These are phyloP conservation scores for Blastobotrys parvus DNA, from an alignment of 805 yeast species.

Conservation along the genomic window DNA sequence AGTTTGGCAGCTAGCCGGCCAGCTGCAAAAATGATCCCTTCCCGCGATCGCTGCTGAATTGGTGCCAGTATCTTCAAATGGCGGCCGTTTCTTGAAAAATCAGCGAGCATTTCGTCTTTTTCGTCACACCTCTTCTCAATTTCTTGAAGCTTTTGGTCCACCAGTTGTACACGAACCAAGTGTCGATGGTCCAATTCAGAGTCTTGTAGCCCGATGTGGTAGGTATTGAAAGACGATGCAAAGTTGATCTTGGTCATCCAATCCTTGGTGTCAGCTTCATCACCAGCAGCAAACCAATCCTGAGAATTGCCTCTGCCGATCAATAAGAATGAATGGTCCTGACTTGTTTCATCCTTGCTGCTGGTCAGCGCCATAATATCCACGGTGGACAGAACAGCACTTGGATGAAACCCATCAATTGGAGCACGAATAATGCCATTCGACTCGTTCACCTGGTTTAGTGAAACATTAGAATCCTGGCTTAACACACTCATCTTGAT, in stretches of 20 bases:
- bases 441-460: not conserved
- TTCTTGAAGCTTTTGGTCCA: conserved; percentile 27
- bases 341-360: conserved; percentile 7
- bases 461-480: conserved; percentile 3
- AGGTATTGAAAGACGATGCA: conserved; percentile 40
- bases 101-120: conserved; percentile 29
- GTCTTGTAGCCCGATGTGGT: conserved; percentile 25
- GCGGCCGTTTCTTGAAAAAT: conserved; percentile 29
- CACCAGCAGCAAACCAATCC: conserved; percentile 35
- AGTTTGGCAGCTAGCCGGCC: conserved; percentile 43
- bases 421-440: conserved; percentile 25
- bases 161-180: not conserved
- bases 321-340: conserved; percentile 23
- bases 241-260: conserved; percentile 55
- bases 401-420: conserved; percentile 31
- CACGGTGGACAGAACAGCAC: conserved; percentile 28
- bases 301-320: conserved; percentile 25
- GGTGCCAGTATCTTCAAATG: conserved; percentile 47
- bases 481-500: conserved; percentile 16
- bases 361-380: conserved; percentile 34
- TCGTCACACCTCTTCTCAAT: conserved; percentile 29
- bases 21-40: conserved; percentile 36
- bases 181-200: not conserved
- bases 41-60: conserved; percentile 44
- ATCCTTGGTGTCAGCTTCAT: conserved; percentile 39